Evolutionary conservation across 345 rosid species (phyloP).

Genomic region (Cardamine chenopodiifolia): DNA sequence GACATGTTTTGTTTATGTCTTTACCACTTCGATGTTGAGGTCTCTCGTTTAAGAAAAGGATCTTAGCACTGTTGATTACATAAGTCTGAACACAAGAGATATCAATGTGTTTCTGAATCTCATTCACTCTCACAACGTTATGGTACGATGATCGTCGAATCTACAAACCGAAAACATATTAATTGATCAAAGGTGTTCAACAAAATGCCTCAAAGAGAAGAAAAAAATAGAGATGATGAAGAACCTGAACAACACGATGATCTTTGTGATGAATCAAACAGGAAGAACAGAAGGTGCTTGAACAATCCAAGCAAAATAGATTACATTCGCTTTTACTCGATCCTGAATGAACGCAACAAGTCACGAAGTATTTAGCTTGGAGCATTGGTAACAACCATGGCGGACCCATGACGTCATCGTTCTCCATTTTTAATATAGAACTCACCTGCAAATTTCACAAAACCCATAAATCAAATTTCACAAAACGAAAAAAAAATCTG

Average conservation of each 20-base stretch:
- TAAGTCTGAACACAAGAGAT: constrained; percentile 74
- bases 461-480: not conserved
- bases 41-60: constrained; percentile 71
- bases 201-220: constrained; percentile 17
- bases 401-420: constrained; percentile 47
- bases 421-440: constrained; percentile 44
- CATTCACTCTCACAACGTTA: constrained; percentile 71
- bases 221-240: not conserved
- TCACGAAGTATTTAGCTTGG: constrained; percentile 59
- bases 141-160: constrained; percentile 85
- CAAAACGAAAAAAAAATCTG: not conserved
- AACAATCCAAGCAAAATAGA: constrained; percentile 72
- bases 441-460: constrained; percentile 33
- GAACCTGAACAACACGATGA: constrained; percentile 68
- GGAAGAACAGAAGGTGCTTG: constrained; percentile 62
- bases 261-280: constrained; percentile 61
- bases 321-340: constrained; percentile 75
- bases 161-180: constrained; percentile 39
- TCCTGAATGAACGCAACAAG: constrained; percentile 57
- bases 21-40: constrained; percentile 75
- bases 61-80: constrained; percentile 76
- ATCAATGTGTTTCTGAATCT: constrained; percentile 73
- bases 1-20: constrained; percentile 69
- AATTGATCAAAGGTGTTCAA: not conserved
- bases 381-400: constrained; percentile 75